Conservation (phyloP, 441 rosid species). For the Pelargonium myrrhifolium region DNA sequence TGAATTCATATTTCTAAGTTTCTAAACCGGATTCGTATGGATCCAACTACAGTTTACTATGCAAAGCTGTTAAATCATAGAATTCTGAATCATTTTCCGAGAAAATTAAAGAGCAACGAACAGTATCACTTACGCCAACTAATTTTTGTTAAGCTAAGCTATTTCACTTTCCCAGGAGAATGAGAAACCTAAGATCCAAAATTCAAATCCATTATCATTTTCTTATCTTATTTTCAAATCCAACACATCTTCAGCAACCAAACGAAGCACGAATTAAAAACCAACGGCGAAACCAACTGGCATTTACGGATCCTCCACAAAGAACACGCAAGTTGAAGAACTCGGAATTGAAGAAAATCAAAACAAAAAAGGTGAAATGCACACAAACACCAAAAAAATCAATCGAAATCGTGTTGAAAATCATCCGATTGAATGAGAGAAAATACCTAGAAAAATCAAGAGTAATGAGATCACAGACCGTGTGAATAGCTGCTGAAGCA, state of each 20-base stretch:
- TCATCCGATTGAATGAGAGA: background rate
- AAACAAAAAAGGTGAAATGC: background rate
- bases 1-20: too few relatives aligned
- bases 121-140: background rate
- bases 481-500: background rate
- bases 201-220: background rate
- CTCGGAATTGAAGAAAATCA: background rate
- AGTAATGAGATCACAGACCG: background rate
- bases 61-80: background rate
- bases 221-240: too few relatives aligned
- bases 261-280: conserved; percentile 3
- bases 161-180: background rate
- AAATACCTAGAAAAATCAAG: background rate
- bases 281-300: background rate
- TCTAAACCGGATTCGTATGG: background rate
- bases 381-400: background rate
- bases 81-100: background rate
- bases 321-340: background rate
- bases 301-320: background rate
- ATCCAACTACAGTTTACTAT: background rate
- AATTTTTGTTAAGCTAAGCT: background rate
- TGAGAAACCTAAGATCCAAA: background rate
- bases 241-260: conserved; percentile 11
- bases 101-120: background rate
- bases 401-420: too few relatives aligned